These are phyloP conservation scores for Fremontodendron californicum DNA, from an alignment of 345 rosid genomes.

Conservation along the genomic window DNA sequence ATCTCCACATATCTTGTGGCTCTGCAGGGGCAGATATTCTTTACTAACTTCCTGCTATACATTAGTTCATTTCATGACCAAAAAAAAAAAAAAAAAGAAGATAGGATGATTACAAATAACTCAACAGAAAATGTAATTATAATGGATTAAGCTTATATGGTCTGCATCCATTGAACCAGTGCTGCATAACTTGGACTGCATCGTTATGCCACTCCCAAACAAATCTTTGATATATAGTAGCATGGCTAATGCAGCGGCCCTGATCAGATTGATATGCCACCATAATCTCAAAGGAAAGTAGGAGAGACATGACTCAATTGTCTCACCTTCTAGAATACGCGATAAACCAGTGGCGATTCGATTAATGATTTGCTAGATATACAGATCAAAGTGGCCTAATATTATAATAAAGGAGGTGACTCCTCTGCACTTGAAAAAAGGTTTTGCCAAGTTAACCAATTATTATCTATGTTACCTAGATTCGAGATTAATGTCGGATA, in stretches of 20 bases:
- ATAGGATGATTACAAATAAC: background rate
- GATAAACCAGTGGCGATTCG: background rate
- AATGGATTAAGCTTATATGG: conserved; percentile 10
- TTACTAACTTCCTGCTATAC: background rate
- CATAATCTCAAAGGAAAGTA: background rate
- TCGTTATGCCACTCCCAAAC: background rate
- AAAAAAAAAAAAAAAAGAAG: no score
- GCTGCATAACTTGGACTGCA: background rate
- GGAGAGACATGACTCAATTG: background rate
- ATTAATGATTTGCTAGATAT: background rate
- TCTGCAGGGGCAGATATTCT: conserved; percentile 2
- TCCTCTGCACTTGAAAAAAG: background rate
- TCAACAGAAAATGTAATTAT: background rate
- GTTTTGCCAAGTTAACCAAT: conserved; percentile 2
- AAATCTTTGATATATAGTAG: background rate
- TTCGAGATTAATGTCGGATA: no score
- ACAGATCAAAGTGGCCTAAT: background rate
- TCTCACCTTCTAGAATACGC: background rate
- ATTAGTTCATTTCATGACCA: no score
- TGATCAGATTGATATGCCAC: background rate
- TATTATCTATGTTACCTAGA: no score
- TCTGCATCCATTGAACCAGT: conserved; percentile 6
- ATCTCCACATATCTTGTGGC: background rate
- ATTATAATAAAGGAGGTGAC: background rate
- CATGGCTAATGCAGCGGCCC: background rate